These are phyloP conservation scores for Aspergillus viridinutans DNA, from an alignment of 2,329 filamentous ascomycete species.

Conservation along the genomic window DNA sequence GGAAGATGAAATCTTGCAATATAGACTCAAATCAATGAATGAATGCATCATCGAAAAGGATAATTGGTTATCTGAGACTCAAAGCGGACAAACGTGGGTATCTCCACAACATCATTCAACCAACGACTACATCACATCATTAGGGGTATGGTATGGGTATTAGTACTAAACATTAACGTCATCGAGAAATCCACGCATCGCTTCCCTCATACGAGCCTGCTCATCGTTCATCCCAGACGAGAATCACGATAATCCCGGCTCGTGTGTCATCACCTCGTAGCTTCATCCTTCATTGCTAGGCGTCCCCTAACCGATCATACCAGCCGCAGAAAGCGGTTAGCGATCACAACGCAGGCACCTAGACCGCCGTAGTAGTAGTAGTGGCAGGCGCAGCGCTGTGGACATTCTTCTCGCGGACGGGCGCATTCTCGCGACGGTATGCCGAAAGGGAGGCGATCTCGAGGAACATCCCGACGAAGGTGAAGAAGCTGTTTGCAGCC, in stretches of 20 bases:
- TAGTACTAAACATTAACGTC: neutral
- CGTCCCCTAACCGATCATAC: neutral
- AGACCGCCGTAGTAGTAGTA: conserved; percentile 4
- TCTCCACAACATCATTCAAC: neutral
- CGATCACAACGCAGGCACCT: neutral
- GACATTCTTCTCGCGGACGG: conserved; percentile 23
- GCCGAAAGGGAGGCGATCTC: conserved; percentile 36
- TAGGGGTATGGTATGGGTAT: neutral
- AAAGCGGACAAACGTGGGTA: neutral
- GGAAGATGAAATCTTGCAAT: no score
- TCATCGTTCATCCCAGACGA: neutral
- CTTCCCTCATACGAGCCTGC: neutral
- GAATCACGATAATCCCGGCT: neutral
- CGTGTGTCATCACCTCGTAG: neutral
- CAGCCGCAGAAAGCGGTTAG: neutral
- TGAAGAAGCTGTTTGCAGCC: conserved; percentile 35
- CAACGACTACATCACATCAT: neutral
- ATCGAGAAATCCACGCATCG: neutral
- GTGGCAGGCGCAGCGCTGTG: conserved; percentile 15
- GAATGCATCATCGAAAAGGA: neutral
- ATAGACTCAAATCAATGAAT: neutral
- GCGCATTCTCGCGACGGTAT: conserved; percentile 21
- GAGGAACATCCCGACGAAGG: conserved; percentile 35
- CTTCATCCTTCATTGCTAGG: neutral
- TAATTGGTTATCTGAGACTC: neutral